Base-by-base conservation (phyloP, 177 flowering plant genomes). In the Tripterygium wilfordii region DNA sequence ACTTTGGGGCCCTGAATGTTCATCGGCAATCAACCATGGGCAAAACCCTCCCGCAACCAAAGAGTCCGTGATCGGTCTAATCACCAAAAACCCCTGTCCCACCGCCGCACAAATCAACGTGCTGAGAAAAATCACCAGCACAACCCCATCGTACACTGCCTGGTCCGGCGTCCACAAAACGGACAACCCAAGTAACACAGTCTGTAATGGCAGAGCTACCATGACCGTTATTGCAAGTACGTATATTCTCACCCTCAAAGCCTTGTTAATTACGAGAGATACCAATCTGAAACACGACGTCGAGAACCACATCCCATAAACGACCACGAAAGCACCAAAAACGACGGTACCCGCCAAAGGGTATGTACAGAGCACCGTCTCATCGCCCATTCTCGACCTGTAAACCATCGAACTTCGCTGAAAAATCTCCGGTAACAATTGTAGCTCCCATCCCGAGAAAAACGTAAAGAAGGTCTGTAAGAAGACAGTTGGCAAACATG, bases 211-310 rank as follows among this genome's bases (percentile, higher is more conserved):
- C 41, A 85, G 8, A 6, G 71, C 26, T 0, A 66, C 3, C 47
- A 74, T 9, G 3, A 80, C 62, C 13, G 80, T 41, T 15, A 47
- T 1, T 1, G 66, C 68, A 4, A 87, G 68, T 26, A 30, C 41
- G 47, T 56, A 64, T 18, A 78, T 70, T 29, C 92, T 60, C 2
- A 29, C 21, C 64, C 78, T 56, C 39, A 84, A 43, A 0, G 62
- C 60, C 53, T 80, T 82, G 61, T 84, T 87, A 31, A 87, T 87
- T 15, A 74, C 96, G 1, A 80, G 33, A 1, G 75, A 54, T 24
- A 68, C 53, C 14, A 70, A 82, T 30, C 46, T 62, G 74, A 80
- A 70, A 26, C 71, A 69, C 9, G 85, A 72, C 0, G 68, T 3
- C n/a, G 70, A 12, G 45, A 87, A 82, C 2, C 51, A 65, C 10